Evolutionary conservation across 2,329 filamentous ascomycete genomes (phyloP), one percentile per base, ranked within the genome.

Genomic region (Lizonia empirigonia): DNA sequence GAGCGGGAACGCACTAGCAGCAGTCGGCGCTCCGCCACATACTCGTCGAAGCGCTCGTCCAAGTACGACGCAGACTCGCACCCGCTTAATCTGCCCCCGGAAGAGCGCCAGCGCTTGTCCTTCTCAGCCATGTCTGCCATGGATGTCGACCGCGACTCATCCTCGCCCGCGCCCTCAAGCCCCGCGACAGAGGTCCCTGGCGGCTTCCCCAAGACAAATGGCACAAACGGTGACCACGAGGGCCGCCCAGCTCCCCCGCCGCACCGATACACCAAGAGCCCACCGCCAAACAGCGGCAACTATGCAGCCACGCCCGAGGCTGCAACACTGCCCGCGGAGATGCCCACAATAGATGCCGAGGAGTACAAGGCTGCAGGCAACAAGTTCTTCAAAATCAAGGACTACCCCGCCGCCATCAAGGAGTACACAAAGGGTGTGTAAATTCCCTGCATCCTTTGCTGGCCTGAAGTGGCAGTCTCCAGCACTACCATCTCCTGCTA

Each of bases 381-480:
- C 78, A 94, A 94, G 69, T 93, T 90, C 70, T 99, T 97, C 83
- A 97, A 97, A 79, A 90, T 92, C 58, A 90, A 88, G 71, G 90
- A 97, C 68, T 99, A 93, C 74, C 78, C 81, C 54, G 88, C 89
- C 70, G 93, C 94, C 19, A 92, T 97, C 71, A 84, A 89, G 62
- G 91, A 97, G 74, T 99, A 97, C 74, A 90, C 89, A 63, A 96
- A 96, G 84, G 93, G 93, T 96, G 80, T 53, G 80, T 70, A 42
- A 34, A 50, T 13, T n/a, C 30, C 13, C 10, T 4, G 5, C 19
- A 5, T 16, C 9, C 13, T 18, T 13, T 38, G 34, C 6, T 12
- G 7, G 23, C 2, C 10, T 3, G 10, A 8, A 3, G n/a, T 34
- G 32, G 9, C 3, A 20, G 18, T 2, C n/a, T n/a, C n/a, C n/a